Evolutionary conservation across 2,329 filamentous ascomycete species (phyloP).

Genomic region (Talaromyces sp.): DNA sequence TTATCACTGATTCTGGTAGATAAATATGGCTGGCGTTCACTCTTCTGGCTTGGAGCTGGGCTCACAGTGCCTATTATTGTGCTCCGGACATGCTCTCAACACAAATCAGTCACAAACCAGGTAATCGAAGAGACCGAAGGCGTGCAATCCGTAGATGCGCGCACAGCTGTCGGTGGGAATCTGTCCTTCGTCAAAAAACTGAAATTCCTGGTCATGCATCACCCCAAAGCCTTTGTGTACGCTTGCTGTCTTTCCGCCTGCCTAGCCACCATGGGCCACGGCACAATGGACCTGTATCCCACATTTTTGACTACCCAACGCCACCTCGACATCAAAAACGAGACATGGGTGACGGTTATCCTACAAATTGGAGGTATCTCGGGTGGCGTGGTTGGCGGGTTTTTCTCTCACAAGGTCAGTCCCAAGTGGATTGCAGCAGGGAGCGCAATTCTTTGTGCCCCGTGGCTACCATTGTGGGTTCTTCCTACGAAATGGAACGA

Average conservation of each 20-base stretch:
- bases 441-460: not conserved
- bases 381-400: not conserved
- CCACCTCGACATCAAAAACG: not conserved
- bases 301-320: not conserved
- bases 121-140: not conserved
- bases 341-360: conserved; percentile 2
- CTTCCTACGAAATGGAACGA: conserved; percentile 2
- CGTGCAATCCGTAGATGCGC: not conserved
- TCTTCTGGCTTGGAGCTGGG: not conserved
- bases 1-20: not conserved
- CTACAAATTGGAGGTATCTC: conserved; percentile 3
- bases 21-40: conserved; percentile 4
- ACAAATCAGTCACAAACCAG: conserved; percentile 5
- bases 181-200: conserved; percentile 1
- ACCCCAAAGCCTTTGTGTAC: conserved; percentile 3
- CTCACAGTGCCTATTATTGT: not conserved
- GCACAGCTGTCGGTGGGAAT: not conserved
- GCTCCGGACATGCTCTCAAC: not conserved
- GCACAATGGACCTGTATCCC: conserved; percentile 6
- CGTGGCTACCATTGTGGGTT: conserved; percentile 2
- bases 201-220: not conserved
- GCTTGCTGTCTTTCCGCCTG: not conserved
- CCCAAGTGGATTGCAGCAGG: conserved; percentile 5
- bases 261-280: conserved; percentile 11
- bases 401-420: not conserved